phyloP scores from a whole-genome alignment of 2,329 filamentous ascomycete genomes.

The Fusarium sp. region DNA sequence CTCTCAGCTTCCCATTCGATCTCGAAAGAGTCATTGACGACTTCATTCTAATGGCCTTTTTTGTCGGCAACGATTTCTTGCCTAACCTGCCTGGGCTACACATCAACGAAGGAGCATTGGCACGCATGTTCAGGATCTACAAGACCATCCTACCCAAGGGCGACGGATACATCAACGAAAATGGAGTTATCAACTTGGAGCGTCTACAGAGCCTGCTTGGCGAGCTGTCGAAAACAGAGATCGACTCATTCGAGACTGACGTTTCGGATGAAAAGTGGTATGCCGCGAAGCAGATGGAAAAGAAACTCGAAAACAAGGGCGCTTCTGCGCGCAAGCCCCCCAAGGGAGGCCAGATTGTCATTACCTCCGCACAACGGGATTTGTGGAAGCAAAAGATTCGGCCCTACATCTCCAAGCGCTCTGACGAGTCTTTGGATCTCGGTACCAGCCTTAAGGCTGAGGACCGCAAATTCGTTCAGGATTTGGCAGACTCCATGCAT shows the following conservation, averaged over 20 bases:
- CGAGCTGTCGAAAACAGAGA: slow-evolving; percentile 88
- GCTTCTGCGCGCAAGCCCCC: slow-evolving; percentile 63
- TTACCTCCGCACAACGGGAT: slow-evolving; percentile 83
- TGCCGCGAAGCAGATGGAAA: slow-evolving; percentile 82
- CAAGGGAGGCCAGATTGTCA: slow-evolving; percentile 71
- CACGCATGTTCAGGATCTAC: slow-evolving; percentile 97
- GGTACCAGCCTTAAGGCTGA: slow-evolving; percentile 78
- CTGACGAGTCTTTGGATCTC: slow-evolving; percentile 75
- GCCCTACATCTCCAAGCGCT: slow-evolving; percentile 80
- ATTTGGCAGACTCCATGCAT: slow-evolving; percentile 75
- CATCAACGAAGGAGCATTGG: slow-evolving; percentile 97
- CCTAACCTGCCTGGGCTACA: slow-evolving; percentile 95
- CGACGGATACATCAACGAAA: slow-evolving; percentile 96
- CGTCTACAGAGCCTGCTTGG: slow-evolving; percentile 82
- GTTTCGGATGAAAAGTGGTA: slow-evolving; percentile 92
- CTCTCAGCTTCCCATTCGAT: slow-evolving; percentile 83
- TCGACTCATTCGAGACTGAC: slow-evolving; percentile 92
- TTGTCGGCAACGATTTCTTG: slow-evolving; percentile 98
- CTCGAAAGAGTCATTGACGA: slow-evolving; percentile 98
- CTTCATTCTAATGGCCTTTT: slow-evolving; percentile 99
- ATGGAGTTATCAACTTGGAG: slow-evolving; percentile 88
- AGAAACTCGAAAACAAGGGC: slow-evolving; percentile 68
- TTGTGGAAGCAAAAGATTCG: slow-evolving; percentile 85
- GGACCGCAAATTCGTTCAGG: slow-evolving; percentile 93
- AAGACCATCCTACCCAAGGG: slow-evolving; percentile 88